These are phyloP conservation scores for Termitomyces sp. DNA, from an alignment of 768 basidiomycete genomes.

Conservation along the genomic window DNA sequence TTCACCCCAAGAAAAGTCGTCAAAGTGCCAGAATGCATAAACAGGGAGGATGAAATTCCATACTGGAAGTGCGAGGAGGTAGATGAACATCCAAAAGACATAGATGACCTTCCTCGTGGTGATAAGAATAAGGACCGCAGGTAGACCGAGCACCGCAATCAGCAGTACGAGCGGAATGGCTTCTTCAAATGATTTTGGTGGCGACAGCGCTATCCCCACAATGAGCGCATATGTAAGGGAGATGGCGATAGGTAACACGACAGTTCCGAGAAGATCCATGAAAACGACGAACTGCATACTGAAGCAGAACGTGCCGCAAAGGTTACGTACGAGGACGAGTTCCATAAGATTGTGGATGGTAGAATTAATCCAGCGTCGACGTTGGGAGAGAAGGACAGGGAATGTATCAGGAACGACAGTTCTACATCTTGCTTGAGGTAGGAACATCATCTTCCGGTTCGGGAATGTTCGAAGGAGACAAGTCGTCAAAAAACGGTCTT, in stretches of 20 bases:
- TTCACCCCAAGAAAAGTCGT: constrained; percentile 99
- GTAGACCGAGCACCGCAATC: constrained; percentile 87
- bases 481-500: constrained; percentile 98
- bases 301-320: constrained; percentile 99
- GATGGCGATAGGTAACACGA: constrained; percentile 94
- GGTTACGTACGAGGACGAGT: constrained; percentile 91
- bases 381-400: constrained; percentile 88
- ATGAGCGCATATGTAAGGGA: constrained; percentile 85
- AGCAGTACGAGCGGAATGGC: constrained; percentile 93
- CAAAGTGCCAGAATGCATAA: constrained; percentile 99
- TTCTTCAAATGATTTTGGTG: constrained; percentile 83
- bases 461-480: constrained; percentile 96
- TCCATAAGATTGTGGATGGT: constrained; percentile 99
- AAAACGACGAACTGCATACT: constrained; percentile 99
- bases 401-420: constrained; percentile 98
- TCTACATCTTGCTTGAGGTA: constrained; percentile 92
- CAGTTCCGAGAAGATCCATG: constrained; percentile 91
- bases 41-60: constrained; percentile 96
- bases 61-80: constrained; percentile 86
- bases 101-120: constrained; percentile 95
- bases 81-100: constrained; percentile 97
- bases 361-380: constrained; percentile 98
- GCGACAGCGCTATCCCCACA: constrained; percentile 72
- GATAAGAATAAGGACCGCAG: constrained; percentile 87
- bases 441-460: constrained; percentile 99